phyloP scores from a whole-genome alignment of 768 basidiomycete genomes.

The Phlebiopsis flavidoalba region DNA sequence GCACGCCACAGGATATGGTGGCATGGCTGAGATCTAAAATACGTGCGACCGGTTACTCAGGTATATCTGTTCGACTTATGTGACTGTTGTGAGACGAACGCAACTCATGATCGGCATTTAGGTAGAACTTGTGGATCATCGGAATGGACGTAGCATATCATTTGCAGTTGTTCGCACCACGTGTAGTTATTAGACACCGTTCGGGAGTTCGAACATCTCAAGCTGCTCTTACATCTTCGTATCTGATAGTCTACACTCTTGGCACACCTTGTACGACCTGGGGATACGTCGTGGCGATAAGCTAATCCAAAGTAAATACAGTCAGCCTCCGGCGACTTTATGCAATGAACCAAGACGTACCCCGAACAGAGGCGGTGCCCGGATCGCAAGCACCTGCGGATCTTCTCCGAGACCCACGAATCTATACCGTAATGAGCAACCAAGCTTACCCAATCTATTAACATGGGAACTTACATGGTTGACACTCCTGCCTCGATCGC shows the following conservation, averaged over 20 bases:
- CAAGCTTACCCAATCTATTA: neutral
- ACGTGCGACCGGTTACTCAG: too few relatives aligned
- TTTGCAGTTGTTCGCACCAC: too few relatives aligned
- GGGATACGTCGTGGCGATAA: constrained; percentile 66
- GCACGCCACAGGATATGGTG: too few relatives aligned
- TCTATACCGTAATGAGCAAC: constrained; percentile 26
- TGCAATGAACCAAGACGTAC: constrained; percentile 29
- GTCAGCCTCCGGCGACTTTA: neutral
- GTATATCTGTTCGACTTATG: too few relatives aligned
- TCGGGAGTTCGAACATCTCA: too few relatives aligned
- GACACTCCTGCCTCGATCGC: constrained; percentile 85
- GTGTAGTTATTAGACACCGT: too few relatives aligned
- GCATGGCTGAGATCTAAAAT: too few relatives aligned
- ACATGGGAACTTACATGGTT: constrained; percentile 59
- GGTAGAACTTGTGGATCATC: too few relatives aligned
- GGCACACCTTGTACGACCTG: constrained; percentile 61
- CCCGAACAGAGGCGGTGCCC: constrained; percentile 66
- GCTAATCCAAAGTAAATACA: constrained; percentile 28
- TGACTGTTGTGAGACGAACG: too few relatives aligned
- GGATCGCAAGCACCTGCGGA: constrained; percentile 66
- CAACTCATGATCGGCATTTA: too few relatives aligned
- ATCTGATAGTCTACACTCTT: constrained; percentile 8
- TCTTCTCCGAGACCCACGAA: constrained; percentile 86
- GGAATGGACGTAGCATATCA: too few relatives aligned
- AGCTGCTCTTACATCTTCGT: too few relatives aligned